Evolutionary conservation across 139 green algal genomes (phyloP), one percentile per base, ranked within the genome.

Genomic region (Gonium pectorale): DNA sequence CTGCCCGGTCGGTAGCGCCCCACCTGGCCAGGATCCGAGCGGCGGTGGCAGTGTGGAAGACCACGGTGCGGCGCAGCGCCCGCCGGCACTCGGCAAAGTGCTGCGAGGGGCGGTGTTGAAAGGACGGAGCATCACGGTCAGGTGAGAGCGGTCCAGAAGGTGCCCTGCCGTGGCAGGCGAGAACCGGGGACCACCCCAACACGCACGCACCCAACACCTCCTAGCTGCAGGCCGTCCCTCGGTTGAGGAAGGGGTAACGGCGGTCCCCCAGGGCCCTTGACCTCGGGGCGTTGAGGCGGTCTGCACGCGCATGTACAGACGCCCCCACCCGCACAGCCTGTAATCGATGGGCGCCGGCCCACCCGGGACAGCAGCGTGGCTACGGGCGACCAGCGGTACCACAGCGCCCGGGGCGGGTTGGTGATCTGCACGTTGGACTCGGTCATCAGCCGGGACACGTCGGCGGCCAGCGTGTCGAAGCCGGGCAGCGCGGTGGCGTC

Each of bases 301-400:
- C n/a, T n/a, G n/a, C n/a, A n/a, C n/a, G n/a, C n/a, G n/a, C n/a
- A n/a, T n/a, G n/a, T n/a, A n/a, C n/a, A n/a, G n/a, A n/a, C n/a
- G n/a, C n/a, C n/a, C n/a, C n/a, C n/a, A n/a, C n/a, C n/a, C n/a
- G n/a, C n/a, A n/a, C n/a, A n/a, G n/a, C n/a, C n/a, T n/a, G n/a
- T n/a, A n/a, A n/a, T n/a, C n/a, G n/a, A n/a, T n/a, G n/a, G n/a
- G n/a, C n/a, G n/a, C 60, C 60, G 40, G 1, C 73, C 0, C 37
- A 69, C 73, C 73, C 69, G 69, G 38, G 73, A 81, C 38, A 69
- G 24, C 37, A 81, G 73, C 54, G 73, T 54, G 17, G 73, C 73
- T 22, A 81, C 27, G n/a, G 73, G 73, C 0, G 73, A 59, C n/a
- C n/a, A n/a, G 37, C 35, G 9, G 54, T 70, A 81, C 35, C 60